Conservation (phyloP, 2,329 filamentous ascomycete species). For the Neonectria hederae region DNA sequence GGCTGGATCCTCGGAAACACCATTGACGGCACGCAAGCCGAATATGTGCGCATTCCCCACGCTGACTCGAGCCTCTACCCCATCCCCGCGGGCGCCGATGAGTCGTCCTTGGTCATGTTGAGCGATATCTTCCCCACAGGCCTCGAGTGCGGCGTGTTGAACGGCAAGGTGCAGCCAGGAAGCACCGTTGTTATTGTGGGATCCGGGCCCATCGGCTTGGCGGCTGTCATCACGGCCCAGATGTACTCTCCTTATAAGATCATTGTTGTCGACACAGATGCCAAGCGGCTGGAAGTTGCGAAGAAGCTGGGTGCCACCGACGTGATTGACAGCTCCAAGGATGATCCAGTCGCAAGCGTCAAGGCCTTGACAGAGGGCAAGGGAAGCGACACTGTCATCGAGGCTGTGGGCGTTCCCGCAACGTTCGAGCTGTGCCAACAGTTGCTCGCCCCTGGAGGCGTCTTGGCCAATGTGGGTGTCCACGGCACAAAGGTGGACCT, state of each 20-base stretch:
- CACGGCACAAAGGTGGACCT: constrained; percentile 63
- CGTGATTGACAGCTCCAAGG: constrained; percentile 51
- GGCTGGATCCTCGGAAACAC: constrained; percentile 65
- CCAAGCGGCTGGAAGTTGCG: constrained; percentile 57
- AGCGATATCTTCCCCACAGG: constrained; percentile 67
- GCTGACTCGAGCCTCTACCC: constrained; percentile 59
- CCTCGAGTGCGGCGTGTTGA: constrained; percentile 63
- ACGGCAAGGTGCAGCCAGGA: constrained; percentile 61
- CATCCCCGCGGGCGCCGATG: constrained; percentile 54
- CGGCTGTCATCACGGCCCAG: constrained; percentile 62
- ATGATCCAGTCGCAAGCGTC: constrained; percentile 50
- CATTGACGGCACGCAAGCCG: constrained; percentile 65
- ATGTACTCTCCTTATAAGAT: constrained; percentile 63
- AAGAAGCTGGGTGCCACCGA: constrained; percentile 59
- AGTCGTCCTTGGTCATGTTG: constrained; percentile 57
- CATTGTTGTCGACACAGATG: constrained; percentile 62
- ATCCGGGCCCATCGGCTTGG: constrained; percentile 65
- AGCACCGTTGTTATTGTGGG: constrained; percentile 64
- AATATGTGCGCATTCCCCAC: constrained; percentile 63
- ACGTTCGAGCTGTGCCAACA: constrained; percentile 64
- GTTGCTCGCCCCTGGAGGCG: constrained; percentile 62
- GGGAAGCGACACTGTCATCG: constrained; percentile 66
- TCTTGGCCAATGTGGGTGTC: constrained; percentile 67
- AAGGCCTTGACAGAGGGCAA: constrained; percentile 57
- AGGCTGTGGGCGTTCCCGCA: constrained; percentile 63